Evolutionary conservation across 2,329 filamentous ascomycete species (phyloP), one percentile per base, ranked within the genome.

Genomic region (Apiospora malaysiana): DNA sequence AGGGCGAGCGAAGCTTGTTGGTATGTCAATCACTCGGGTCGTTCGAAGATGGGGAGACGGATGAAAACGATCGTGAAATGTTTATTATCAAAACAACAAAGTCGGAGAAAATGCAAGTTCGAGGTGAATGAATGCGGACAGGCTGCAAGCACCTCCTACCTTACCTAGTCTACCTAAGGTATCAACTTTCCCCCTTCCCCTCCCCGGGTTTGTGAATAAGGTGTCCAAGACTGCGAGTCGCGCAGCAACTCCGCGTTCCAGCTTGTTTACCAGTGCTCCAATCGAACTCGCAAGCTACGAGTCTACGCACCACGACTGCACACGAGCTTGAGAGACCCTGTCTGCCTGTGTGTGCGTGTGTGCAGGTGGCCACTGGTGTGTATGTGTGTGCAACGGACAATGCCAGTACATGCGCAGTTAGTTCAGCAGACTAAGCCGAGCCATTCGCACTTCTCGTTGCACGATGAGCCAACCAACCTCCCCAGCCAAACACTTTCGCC

Each of bases 71-170:
- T 23, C 56, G 56, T 63, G 56, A 23, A 63, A 40, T 63, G 56
- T 63, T 63, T 63, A 40, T 63, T 32, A 14, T 45, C 42, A 63
- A 63, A 63, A n/a, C 7, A 40, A 16, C 32, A 51, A 40, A 40
- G 32, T 63, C 56, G 27, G 56, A 18, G 12, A 18, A 63, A 63
- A 63, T 63, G 32, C 56, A n/a, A 10, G 56, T 32, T 37, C 56
- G 56, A 63, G 56, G 56, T 63, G 56, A 63, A 18, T 63, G 56
- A 63, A 63, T 63, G 56, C 56, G 56, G 56, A 63, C 56, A 63
- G 32, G 18, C 32, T 63, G 56, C 27, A 63, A n/a, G 32, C 56
- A 63, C 42, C 42, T 45, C 42, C 16, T 32, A 32, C 32, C 32
- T 32, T 32, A 32, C 27, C 56, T 63, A 63, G 32, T 59, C 56